Evolutionary conservation across 805 yeast genomes (phyloP).

Genomic region (Zygosaccharomyces siamensis): DNA sequence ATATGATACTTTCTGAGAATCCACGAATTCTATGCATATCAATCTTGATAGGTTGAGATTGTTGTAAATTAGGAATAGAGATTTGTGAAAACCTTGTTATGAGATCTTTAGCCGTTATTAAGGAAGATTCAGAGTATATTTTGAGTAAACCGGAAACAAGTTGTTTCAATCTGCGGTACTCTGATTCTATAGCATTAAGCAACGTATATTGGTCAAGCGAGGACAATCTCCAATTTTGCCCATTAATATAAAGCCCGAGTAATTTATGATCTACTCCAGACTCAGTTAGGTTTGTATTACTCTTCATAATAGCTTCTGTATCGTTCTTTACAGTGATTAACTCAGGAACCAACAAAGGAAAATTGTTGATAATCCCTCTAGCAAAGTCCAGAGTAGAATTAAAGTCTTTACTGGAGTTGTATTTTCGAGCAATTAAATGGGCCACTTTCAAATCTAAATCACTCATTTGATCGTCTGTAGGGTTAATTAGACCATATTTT

Average conservation of each 20-base stretch:
- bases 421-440: constrained; percentile 43
- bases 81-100: constrained; percentile 21
- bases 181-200: constrained; percentile 21
- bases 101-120: constrained; percentile 16
- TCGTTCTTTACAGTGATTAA: constrained; percentile 12
- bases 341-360: constrained; percentile 33
- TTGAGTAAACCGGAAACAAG: constrained; percentile 13
- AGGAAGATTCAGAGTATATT: constrained; percentile 27
- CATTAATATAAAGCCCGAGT: constrained; percentile 33
- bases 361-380: constrained; percentile 38
- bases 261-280: constrained; percentile 32
- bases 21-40: constrained; percentile 32
- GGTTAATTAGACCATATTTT: constrained; percentile 22
- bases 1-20: constrained; percentile 46
- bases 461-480: constrained; percentile 25
- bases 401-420: constrained; percentile 29
- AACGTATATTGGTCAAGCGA: constrained; percentile 22
- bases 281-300: constrained; percentile 13
- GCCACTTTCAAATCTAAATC: constrained; percentile 65
- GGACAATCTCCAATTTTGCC: constrained; percentile 28
- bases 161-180: constrained; percentile 14
- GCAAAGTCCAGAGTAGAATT: constrained; percentile 36
- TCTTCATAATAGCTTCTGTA: constrained; percentile 11
- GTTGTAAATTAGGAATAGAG: constrained; percentile 23
- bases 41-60: constrained; percentile 30